These are phyloP conservation scores for Licmophora abbreviata DNA, from an alignment of 108 stramenopile genomes.

Conservation along the genomic window DNA sequence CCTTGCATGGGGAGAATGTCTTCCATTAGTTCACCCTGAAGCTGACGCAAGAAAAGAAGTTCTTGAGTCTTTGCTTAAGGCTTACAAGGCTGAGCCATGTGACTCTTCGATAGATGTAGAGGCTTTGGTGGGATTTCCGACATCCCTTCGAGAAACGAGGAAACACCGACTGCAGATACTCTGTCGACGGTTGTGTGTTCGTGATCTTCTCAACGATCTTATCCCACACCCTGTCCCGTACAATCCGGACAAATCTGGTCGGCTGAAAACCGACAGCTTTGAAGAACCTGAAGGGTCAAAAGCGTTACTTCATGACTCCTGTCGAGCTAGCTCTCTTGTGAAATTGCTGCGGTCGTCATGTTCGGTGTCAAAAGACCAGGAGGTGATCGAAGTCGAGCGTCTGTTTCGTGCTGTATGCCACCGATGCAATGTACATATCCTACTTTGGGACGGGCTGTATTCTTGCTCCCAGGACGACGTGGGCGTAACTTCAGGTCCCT, in stretches of 20 bases:
- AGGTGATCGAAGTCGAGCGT: conserved; percentile 19
- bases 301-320: too few relatives aligned
- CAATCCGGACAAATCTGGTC: conserved; percentile 7
- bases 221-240: conserved; percentile 25
- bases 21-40: conserved; percentile 46
- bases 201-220: conserved; percentile 52
- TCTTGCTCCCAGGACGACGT: conserved; percentile 34
- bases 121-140: background rate
- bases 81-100: background rate
- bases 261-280: conserved; percentile 9
- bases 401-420: conserved; percentile 60
- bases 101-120: too few relatives aligned
- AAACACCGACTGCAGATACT: conserved; percentile 48
- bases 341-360: too few relatives aligned
- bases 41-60: conserved; percentile 32
- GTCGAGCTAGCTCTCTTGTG: conserved; percentile 17
- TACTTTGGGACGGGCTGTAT: conserved; percentile 64
- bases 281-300: conserved; percentile 12
- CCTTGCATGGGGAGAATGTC: conserved; percentile 51
- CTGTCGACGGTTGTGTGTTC: conserved; percentile 54
- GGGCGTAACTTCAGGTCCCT: conserved; percentile 25
- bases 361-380: too few relatives aligned
- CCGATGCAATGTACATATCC: conserved; percentile 30
- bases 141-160: background rate
- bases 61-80: conserved; percentile 14